Conservation (phyloP, 2,329 filamentous ascomycete species). For the Beauveria australis region DNA sequence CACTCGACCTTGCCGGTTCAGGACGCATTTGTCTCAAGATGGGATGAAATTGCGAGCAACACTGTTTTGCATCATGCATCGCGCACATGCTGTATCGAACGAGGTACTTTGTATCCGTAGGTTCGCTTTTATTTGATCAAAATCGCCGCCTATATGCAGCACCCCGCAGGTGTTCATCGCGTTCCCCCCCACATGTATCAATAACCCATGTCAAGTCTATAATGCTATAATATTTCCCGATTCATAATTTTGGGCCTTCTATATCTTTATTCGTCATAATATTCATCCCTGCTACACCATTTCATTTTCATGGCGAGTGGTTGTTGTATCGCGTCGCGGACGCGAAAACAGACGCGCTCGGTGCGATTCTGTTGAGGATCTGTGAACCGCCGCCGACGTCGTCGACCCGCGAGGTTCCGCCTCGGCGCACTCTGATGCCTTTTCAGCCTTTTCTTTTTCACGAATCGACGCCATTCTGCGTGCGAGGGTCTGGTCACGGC, state of each 20-base stretch:
- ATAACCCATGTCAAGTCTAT: neutral
- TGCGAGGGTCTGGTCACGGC: slow-evolving; percentile 27
- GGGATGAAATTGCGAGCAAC: neutral
- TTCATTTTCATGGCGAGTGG: slow-evolving; percentile 2
- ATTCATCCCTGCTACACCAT: slow-evolving; percentile 1
- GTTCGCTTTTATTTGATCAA: neutral
- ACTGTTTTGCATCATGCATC: neutral
- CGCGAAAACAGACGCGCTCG: slow-evolving; percentile 3
- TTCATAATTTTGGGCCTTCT: neutral
- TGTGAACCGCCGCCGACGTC: slow-evolving; percentile 4
- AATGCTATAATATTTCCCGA: neutral
- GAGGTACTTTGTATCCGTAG: neutral
- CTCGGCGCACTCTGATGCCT: slow-evolving; percentile 5
- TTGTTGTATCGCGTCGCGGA: slow-evolving; percentile 1
- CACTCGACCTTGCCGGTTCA: neutral
- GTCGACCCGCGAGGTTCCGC: slow-evolving; percentile 10
- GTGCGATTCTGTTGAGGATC: slow-evolving; percentile 10
- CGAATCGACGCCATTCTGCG: slow-evolving; percentile 30
- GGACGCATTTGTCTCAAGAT: neutral
- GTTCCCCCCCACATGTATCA: neutral
- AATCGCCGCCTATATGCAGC: neutral
- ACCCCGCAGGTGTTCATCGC: neutral
- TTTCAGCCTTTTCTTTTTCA: slow-evolving; percentile 27
- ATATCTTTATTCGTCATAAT: neutral
- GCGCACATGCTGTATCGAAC: neutral